Evolutionary conservation across 2,329 filamentous ascomycete genomes (phyloP).

Genomic region (Sporothrix protearum): DNA sequence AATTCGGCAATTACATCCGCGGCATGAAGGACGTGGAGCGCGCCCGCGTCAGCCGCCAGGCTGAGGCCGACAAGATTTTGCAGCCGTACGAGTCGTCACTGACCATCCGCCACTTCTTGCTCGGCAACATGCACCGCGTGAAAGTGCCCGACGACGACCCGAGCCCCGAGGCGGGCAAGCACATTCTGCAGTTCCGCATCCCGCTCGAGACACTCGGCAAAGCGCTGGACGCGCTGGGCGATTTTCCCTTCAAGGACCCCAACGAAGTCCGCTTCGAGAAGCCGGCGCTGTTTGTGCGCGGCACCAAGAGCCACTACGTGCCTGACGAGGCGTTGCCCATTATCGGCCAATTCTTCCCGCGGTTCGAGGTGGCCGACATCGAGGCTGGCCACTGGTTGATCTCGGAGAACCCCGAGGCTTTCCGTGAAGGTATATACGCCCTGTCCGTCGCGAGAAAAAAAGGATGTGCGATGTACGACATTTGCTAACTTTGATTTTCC

Average conservation of each 20-base stretch:
- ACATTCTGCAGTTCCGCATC: constrained; percentile 68
- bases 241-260: constrained; percentile 81
- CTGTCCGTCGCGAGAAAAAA: too few relatives aligned
- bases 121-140: constrained; percentile 73
- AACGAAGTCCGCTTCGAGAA: constrained; percentile 66
- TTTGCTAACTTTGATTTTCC: background rate
- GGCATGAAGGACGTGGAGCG: constrained; percentile 81
- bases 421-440: constrained; percentile 58
- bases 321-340: constrained; percentile 75
- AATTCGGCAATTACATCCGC: constrained; percentile 75
- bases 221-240: constrained; percentile 70
- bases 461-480: constrained; percentile 32
- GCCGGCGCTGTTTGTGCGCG: constrained; percentile 75
- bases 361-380: constrained; percentile 68
- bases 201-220: constrained; percentile 68
- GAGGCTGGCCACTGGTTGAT: constrained; percentile 85
- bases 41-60: constrained; percentile 62
- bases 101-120: constrained; percentile 81
- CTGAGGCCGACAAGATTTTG: constrained; percentile 77
- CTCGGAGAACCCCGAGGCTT: constrained; percentile 79
- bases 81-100: constrained; percentile 69
- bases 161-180: constrained; percentile 26
- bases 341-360: constrained; percentile 78
- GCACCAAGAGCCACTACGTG: constrained; percentile 73
- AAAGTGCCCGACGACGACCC: constrained; percentile 28